These are phyloP conservation scores for Acarospora socialis DNA, from an alignment of 2,329 filamentous ascomycete genomes.

Conservation along the genomic window DNA sequence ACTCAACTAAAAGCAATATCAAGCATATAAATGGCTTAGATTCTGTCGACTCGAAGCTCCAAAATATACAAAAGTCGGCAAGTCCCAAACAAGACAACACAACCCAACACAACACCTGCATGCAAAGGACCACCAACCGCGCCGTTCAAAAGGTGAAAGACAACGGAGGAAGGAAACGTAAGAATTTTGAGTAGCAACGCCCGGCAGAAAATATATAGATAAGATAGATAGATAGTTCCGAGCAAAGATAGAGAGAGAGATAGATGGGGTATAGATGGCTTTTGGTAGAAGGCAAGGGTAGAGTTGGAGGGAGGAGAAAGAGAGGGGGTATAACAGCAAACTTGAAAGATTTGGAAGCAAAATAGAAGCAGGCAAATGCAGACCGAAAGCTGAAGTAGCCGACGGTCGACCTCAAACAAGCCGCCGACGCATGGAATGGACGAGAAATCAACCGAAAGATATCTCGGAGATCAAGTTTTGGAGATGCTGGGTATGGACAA, in stretches of 20 bases:
- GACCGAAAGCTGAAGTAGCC: conserved; percentile 3
- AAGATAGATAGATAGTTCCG: conserved; percentile 1
- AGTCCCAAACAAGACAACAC: too few species aligned
- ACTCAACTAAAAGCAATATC: too few species aligned
- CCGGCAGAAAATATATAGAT: not conserved
- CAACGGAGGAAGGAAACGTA: too few species aligned
- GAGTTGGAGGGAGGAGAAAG: conserved; percentile 5
- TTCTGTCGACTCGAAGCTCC: too few species aligned
- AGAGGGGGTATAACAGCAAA: conserved; percentile 4
- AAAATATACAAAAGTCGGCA: too few species aligned
- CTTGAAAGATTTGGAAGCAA: conserved; percentile 3
- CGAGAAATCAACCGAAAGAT: conserved; percentile 4
- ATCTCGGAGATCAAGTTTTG: conserved; percentile 9
- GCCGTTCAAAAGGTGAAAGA: too few species aligned
- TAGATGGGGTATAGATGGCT: too few species aligned
- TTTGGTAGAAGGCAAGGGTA: conserved; percentile 4
- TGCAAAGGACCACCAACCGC: too few species aligned
- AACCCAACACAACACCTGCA: too few species aligned
- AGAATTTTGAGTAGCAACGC: too few species aligned
- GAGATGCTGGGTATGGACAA: conserved; percentile 3
- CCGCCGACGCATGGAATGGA: conserved; percentile 23
- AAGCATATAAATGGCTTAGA: too few species aligned
- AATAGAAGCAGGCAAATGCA: conserved; percentile 2
- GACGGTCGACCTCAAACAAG: conserved; percentile 13
- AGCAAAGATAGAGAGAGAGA: not conserved